Evolutionary conservation across 225 moss, liverwort and hornwort genomes (phyloP), one percentile per base, ranked within the genome.

Genomic region (Sphagnum tenellum): DNA sequence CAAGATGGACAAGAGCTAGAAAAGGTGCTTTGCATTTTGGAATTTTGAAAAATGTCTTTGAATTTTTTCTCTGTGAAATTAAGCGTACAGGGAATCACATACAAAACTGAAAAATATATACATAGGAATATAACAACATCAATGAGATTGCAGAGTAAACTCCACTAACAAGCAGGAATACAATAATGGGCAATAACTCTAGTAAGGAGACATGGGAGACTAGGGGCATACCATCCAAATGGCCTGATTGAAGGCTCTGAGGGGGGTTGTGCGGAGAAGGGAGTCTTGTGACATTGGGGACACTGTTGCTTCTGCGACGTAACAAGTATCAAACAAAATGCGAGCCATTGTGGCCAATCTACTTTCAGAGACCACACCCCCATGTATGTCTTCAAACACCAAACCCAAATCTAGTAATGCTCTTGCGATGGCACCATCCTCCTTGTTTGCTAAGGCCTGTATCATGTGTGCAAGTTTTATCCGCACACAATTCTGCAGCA

Each of bases 201-300:
- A 50, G 49, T 52, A 7, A 11, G 12, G 12, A 55, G 48, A 67
- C 7, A 50, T 5, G 51, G 3, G 50, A 29, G 3, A 50, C 47
- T 12, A 44, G 29, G 29, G 52, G 72, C 72, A 63, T 82, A 94
- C 98, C 93, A 98, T 79, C 98, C 98, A 98, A 49, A 93, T 76
- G 9, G 89, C 78, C 71, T 98, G 98, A 72, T 98, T 98, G 75
- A 98, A 98, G 61, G 86, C 76, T 67, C 83, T 98, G 9, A 98
- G 81, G 48, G 98, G 98, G 53, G 90, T 93, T 62, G 78, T 83
- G 59, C 82, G 79, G 71, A 98, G 59, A 12, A 98, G 72, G n/a
- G 98, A 98, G 63, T 93, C 89, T 63, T 89, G 74, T 57, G 89
- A 83, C 98, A 98, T 90, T 3, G 98, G 98, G 62, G 98, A 98